These are phyloP conservation scores for Ananas comosus DNA, from an alignment of 176 grass and related monocot species.

Conservation along the genomic window DNA sequence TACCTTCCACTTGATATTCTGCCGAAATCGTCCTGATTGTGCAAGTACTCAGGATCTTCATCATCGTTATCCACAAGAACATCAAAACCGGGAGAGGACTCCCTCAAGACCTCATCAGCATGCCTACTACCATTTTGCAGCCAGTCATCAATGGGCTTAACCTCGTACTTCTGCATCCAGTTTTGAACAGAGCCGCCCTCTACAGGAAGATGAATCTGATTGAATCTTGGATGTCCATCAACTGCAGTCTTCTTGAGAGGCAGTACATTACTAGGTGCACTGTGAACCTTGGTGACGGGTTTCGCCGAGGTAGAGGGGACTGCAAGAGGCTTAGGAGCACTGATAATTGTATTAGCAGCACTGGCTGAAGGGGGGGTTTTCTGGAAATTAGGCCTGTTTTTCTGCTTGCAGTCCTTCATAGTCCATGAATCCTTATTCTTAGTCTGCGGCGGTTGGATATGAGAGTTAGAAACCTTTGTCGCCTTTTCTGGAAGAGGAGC, in stretches of 20 bases:
- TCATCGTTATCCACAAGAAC: slow-evolving; percentile 7
- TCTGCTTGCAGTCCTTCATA: slow-evolving; percentile 19
- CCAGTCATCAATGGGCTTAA: slow-evolving; percentile 17
- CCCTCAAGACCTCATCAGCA: slow-evolving; percentile 37
- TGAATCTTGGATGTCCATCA: slow-evolving; percentile 2
- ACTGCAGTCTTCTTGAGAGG: slow-evolving; percentile 15
- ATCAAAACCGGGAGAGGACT: slow-evolving; percentile 39
- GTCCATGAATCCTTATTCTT: slow-evolving; percentile 30
- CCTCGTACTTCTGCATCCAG: slow-evolving; percentile 18
- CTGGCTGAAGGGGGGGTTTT: not conserved
- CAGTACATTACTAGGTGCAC: not conserved
- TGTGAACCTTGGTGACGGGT: not conserved
- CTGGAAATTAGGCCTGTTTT: slow-evolving; percentile 18
- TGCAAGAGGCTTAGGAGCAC: not conserved
- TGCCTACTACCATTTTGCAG: slow-evolving; percentile 25
- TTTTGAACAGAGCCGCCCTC: not conserved
- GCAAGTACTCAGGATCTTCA: slow-evolving; percentile 15
- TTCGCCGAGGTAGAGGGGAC: not conserved
- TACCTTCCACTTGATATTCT: not conserved
- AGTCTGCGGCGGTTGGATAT: slow-evolving; percentile 14
- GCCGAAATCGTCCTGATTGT: slow-evolving; percentile 14
- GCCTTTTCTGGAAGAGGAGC: slow-evolving; percentile 18
- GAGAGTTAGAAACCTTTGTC: slow-evolving; percentile 20
- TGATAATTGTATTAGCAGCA: slow-evolving; percentile 12
- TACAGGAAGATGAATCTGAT: slow-evolving; percentile 24